A percentile compares a stretch with the other conserved stretches of the same genome.
Evolutionary conservation across 2,329 filamentous ascomycete genomes (phyloP).

Genomic region (Thelonectria rubi): DNA sequence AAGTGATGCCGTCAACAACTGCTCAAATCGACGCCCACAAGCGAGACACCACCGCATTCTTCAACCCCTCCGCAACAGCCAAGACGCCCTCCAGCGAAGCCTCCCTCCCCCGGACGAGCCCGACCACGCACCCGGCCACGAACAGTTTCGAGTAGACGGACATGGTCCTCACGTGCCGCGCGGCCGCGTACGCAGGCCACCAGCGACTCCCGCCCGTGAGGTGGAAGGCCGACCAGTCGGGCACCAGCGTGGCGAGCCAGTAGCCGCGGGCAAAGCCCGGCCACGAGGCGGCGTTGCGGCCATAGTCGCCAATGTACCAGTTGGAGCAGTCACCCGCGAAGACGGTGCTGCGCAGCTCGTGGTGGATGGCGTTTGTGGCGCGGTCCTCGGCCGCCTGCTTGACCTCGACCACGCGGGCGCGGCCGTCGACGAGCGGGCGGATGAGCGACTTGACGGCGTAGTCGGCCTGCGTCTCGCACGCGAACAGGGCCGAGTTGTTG

Average conservation of each 20-base stretch:
- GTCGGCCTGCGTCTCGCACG: conserved; percentile 40
- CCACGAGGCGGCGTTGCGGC: conserved; percentile 47
- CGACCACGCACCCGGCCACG: not conserved
- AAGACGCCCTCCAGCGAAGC: not conserved
- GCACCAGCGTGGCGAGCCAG: conserved; percentile 45
- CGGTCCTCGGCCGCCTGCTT: conserved; percentile 29
- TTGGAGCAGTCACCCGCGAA: conserved; percentile 33
- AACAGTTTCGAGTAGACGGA: conserved; percentile 15
- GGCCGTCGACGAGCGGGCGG: conserved; percentile 42
- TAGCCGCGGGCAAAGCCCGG: conserved; percentile 45
- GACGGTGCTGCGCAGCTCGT: conserved; percentile 26
- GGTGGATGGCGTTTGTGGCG: conserved; percentile 29
- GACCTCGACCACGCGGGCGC: conserved; percentile 26
- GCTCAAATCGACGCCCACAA: conserved; percentile 2
- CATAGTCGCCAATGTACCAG: conserved; percentile 33
- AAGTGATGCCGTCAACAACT: not conserved
- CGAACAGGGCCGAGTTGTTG: conserved; percentile 42
- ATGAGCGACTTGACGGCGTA: conserved; percentile 44
- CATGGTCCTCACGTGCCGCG: conserved; percentile 1
- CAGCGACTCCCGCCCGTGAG: conserved; percentile 9
- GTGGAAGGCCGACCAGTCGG: conserved; percentile 25
- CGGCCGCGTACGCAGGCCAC: conserved; percentile 10
- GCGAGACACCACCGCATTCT: conserved; percentile 4
- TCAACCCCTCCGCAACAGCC: conserved; percentile 4
- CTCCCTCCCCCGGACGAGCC: conserved; percentile 8